Conservation (phyloP, 179 eudicot species). For the Spergularia azorica region DNA sequence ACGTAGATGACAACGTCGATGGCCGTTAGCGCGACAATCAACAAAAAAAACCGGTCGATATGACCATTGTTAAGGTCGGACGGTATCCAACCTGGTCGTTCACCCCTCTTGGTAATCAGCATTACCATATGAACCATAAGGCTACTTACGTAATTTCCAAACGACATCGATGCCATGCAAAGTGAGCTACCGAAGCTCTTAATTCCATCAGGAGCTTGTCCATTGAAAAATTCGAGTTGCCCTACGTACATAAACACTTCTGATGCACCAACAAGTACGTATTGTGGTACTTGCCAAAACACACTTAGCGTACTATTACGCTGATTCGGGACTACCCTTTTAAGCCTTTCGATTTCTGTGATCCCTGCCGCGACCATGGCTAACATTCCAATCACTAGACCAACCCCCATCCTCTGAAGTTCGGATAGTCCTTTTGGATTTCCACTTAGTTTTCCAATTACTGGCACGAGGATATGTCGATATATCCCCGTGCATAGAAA, state of each 20-base stretch:
- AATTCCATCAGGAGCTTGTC: constrained; percentile 73
- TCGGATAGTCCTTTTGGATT: constrained; percentile 49
- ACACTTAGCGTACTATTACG: constrained; percentile 49
- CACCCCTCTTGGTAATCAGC: constrained; percentile 48
- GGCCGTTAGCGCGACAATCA: constrained; percentile 42
- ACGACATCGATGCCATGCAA: constrained; percentile 71
- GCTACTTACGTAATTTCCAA: constrained; percentile 72
- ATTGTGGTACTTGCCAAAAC: constrained; percentile 83
- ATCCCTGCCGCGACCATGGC: constrained; percentile 70
- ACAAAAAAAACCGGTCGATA: constrained; percentile 54
- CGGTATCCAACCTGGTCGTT: constrained; percentile 67
- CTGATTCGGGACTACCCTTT: constrained; percentile 28
- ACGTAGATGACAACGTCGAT: constrained; percentile 46
- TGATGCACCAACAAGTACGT: constrained; percentile 65
- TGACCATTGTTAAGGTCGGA: constrained; percentile 61
- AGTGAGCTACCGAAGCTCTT: constrained; percentile 82
- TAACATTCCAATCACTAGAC: constrained; percentile 56
- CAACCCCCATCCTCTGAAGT: constrained; percentile 76
- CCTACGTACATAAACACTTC: constrained; percentile 85
- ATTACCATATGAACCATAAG: constrained; percentile 57
- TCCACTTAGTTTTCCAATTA: constrained; percentile 36
- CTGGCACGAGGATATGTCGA: constrained; percentile 54
- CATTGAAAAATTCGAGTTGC: constrained; percentile 73
- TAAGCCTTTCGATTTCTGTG: constrained; percentile 53
- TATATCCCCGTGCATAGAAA: constrained; percentile 47